Evolutionary conservation across 176 grass and related monocot species (phyloP).

Genomic region (Cocos nucifera): DNA sequence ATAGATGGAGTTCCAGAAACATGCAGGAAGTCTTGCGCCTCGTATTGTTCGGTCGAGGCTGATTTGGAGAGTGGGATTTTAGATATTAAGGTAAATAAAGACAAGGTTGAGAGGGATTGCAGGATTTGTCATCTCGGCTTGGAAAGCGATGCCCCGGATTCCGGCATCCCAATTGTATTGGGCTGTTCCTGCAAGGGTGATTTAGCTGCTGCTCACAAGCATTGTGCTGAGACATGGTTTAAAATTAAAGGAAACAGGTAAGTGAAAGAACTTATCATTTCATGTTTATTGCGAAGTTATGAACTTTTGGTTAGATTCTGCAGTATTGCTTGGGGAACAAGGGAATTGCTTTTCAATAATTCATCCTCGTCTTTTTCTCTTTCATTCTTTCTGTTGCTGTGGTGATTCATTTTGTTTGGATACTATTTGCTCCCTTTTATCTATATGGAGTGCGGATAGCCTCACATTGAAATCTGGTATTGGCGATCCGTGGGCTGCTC

Average conservation of each 20-base stretch:
- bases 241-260: conserved; percentile 99
- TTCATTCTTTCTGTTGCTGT: no score
- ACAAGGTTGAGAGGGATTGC: conserved; percentile 64
- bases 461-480: conserved; percentile 32
- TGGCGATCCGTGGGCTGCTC: no score
- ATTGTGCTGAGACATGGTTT: conserved; percentile 99
- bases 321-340: no score
- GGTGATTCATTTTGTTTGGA: no score
- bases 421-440: conserved; percentile 53
- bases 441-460: conserved; percentile 69
- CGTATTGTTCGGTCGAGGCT: conserved; percentile 54
- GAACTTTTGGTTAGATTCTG: no score
- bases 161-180: conserved; percentile 61
- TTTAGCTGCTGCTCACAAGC: conserved; percentile 74
- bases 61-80: conserved; percentile 58
- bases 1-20: conserved; percentile 18
- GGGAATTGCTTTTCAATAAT: no score
- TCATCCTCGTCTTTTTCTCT: no score
- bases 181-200: conserved; percentile 96
- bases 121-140: conserved; percentile 93
- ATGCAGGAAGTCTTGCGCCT: conserved; percentile 60
- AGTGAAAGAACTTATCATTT: neutral
- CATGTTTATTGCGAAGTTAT: no score
- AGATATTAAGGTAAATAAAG: conserved; percentile 58
- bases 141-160: conserved; percentile 46